Evolutionary conservation across 1,284 basidiomycete genomes (phyloP), one percentile per base, ranked within the genome.

Genomic region (Irpex lacteus): DNA sequence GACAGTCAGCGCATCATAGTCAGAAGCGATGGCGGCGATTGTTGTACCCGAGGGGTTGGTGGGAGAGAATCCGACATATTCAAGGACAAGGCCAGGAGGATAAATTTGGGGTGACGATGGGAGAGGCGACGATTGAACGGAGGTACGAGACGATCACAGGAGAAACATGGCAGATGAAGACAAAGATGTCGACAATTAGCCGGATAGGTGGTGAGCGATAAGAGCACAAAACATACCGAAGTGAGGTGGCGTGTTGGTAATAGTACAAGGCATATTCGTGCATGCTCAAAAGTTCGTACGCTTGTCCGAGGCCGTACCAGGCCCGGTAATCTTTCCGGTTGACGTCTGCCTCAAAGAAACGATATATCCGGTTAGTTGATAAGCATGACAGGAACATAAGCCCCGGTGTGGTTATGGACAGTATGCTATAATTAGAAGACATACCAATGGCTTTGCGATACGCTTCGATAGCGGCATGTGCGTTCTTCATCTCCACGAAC

Each of bases 401-500:
- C 5, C 26, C n/a, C 49, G 32, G n/a, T 21, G 13, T 18, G 40
- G 19, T 13, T 19, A 37, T 53, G 21, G 50, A 52, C 18, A 40
- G 50, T 38, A 9, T 37, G 44, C 8, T 32, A 34, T 26, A 59
- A 47, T 13, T 50, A 26, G n/a, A n/a, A 37, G 21, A 78, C 91
- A 65, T 75, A 95, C 95, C 94, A 65, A 98, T 90, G 62, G 97
- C 98, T 72, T 95, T 86, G 58, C 98, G 86, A 78, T 99, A 99
- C 32, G 96, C 94, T 77, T 98, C 98, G 62, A 98, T 97, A 1
- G 98, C 98, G 2, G 98, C 97, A 81, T 98, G 96, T 15, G 95
- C 95, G 77, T 99, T 99, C 78, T 98, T 98, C 85, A 98, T 89
- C 79, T 99, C 98, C 62, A 99, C 92, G 73, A 95, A 99, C 76